Conservation (phyloP, 2,329 filamentous ascomycete genomes). For the Colletotrichum kahawae region DNA sequence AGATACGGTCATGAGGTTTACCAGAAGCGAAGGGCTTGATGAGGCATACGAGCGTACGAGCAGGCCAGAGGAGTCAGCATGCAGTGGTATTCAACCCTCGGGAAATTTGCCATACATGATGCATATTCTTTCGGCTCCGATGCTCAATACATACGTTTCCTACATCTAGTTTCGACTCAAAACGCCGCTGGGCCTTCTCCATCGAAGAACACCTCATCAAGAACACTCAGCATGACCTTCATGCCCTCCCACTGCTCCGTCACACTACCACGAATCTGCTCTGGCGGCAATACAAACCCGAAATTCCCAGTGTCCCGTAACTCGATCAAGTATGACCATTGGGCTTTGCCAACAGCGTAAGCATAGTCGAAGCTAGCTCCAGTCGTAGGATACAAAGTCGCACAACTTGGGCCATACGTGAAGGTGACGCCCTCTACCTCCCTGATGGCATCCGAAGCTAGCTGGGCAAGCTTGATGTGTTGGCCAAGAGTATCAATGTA, state of each 20-base stretch:
- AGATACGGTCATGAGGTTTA: constrained; percentile 47
- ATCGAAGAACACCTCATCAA: constrained; percentile 40
- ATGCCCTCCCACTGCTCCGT: constrained; percentile 40
- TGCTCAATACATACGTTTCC: background rate
- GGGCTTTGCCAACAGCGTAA: constrained; percentile 27
- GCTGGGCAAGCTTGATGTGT: constrained; percentile 34
- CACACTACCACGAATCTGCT: constrained; percentile 38
- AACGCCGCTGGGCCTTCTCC: constrained; percentile 26
- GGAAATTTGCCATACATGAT: background rate
- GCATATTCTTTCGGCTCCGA: background rate
- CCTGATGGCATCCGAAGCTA: background rate
- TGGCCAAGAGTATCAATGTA: constrained; percentile 42
- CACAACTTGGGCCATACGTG: constrained; percentile 39
- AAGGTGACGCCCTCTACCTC: constrained; percentile 31
- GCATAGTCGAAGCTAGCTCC: constrained; percentile 33
- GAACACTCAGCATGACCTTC: constrained; percentile 33
- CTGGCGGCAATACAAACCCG: constrained; percentile 41
- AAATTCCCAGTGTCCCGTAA: constrained; percentile 36
- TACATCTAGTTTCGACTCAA: background rate
- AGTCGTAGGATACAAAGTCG: constrained; percentile 40
- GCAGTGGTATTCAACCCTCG: too few relatives aligned
- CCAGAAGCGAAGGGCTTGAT: background rate
- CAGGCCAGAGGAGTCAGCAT: background rate
- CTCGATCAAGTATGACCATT: constrained; percentile 44
- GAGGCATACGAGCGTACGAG: background rate